Percentiles rank a stretch among this genome's conserved stretches.
Evolutionary conservation across 495 filamentous ascomycete genomes (phyloP).

Genomic region (Hypoxylon cercidicola): DNA sequence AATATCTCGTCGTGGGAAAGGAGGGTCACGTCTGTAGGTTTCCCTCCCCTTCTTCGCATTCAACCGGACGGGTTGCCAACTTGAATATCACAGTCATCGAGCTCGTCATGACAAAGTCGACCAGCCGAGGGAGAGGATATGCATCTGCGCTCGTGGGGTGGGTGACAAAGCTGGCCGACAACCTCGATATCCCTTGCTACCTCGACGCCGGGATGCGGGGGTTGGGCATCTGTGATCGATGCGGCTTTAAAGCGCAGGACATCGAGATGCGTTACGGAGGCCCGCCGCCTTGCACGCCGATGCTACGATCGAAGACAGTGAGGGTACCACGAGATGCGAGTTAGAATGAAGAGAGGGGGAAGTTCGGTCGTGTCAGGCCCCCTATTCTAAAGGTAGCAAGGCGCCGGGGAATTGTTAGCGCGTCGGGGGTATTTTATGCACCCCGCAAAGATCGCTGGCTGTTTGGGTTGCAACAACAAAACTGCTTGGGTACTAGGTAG

Average conservation of each 20-base stretch:
- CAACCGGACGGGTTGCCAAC: background rate
- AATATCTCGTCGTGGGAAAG: slow-evolving; percentile 38
- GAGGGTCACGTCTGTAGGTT: slow-evolving; percentile 45
- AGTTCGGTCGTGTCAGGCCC: no score
- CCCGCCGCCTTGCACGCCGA: slow-evolving; percentile 43
- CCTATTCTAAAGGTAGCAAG: no score
- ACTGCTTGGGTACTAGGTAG: no score
- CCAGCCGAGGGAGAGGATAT: slow-evolving; percentile 37
- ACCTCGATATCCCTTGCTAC: slow-evolving; percentile 39
- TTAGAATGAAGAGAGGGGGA: no score
- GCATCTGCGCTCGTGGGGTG: slow-evolving; percentile 42
- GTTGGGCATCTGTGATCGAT: slow-evolving; percentile 43
- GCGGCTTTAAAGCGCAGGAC: slow-evolving; percentile 41
- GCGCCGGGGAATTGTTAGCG: no score
- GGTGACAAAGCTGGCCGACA: slow-evolving; percentile 39
- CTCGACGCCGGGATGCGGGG: slow-evolving; percentile 44
- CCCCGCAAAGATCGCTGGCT: slow-evolving; percentile 36
- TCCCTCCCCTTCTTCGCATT: background rate
- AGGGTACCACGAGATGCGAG: no score
- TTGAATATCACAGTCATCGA: slow-evolving; percentile 32
- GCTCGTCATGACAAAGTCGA: slow-evolving; percentile 41
- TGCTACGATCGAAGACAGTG: slow-evolving; percentile 34
- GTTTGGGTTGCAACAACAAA: background rate
- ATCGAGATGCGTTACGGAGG: slow-evolving; percentile 39
- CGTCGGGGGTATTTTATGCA: no score